Evolutionary conservation across 2,329 filamentous ascomycete genomes (phyloP), one percentile per base, ranked within the genome.

Genomic region (Dothideomycetidae sp.): DNA sequence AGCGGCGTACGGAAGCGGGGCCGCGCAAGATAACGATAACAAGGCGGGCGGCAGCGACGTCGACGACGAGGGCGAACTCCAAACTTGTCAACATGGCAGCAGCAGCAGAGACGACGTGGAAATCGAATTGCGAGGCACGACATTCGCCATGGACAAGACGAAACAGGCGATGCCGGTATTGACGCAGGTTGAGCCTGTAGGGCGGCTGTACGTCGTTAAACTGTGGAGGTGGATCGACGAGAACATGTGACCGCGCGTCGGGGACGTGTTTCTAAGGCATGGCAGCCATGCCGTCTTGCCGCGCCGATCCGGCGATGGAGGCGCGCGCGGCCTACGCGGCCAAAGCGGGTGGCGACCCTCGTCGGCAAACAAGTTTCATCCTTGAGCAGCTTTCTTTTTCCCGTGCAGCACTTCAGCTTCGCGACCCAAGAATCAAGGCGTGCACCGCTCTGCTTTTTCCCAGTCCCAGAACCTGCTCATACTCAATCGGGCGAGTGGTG

Each of bases 141-240:
- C 26, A 13, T 38, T 38, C 18, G 36, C 16, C 3, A 38, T 38
- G 36, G 36, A 33, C 30, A 38, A 38, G 33, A 60, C 59, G 7
- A 52, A 50, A 37, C 46, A 47, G 14, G 42, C 44, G 15, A 56
- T 63, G 15, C 51, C 52, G 16, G 49, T 48, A 3, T 48, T 68
- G 42, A 48, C 47, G 35, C 44, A 52, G 5, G 44, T 67, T 3
- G 36, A 49, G 45, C 59, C 60, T 4, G 49, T 68, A 17, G 53
- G 63, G 49, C 58, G 65, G 49, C 57, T 45, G 30, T 58, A 67
- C 41, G 55, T 64, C 5, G 45, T 47, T 23, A 60, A 55, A 46
- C 53, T 64, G n/a, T 66, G 63, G 64, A 40, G 37, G 13, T 63
- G 60, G 60, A 50, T 54, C 21, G 42, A 46, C 31, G 38, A 43